Percentiles rank a stretch among this genome's conserved stretches.
Conservation (phyloP, 805 yeast genomes). For the Yueomyces sinensis region DNA sequence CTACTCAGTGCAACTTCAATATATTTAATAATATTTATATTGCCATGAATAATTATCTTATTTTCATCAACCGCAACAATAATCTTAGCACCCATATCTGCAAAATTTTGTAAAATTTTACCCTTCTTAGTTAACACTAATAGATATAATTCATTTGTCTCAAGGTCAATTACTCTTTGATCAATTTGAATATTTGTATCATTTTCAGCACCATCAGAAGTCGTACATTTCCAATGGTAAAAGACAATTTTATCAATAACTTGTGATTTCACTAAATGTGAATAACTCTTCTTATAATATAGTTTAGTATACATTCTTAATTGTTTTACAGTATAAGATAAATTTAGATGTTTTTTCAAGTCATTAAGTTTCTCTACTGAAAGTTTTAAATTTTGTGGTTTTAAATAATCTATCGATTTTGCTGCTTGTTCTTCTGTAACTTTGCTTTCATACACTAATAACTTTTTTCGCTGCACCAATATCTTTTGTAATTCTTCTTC, state of each 20-base stretch:
- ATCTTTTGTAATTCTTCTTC: conserved; percentile 8
- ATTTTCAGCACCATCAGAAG: conserved; percentile 8
- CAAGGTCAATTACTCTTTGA: conserved; percentile 13
- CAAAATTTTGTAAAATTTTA: conserved; percentile 20
- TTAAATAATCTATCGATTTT: conserved; percentile 17
- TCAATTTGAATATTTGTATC: conserved; percentile 10
- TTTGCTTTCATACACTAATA: conserved; percentile 13
- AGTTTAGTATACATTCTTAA: conserved; percentile 11
- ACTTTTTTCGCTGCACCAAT: conserved; percentile 11
- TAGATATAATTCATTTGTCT: conserved; percentile 15
- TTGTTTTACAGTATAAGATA: conserved; percentile 18
- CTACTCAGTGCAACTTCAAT: conserved; percentile 20
- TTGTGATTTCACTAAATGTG: conserved; percentile 5
- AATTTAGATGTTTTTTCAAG: conserved; percentile 9
- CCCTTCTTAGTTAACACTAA: conserved; percentile 21
- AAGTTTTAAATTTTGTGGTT: conserved; percentile 10
- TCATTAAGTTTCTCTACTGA: conserved; percentile 13
- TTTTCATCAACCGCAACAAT: conserved; percentile 18
- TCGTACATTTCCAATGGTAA: conserved; percentile 12
- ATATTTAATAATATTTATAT: conserved; percentile 14
- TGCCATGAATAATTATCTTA: conserved; percentile 14
- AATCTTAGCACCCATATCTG: conserved; percentile 18
- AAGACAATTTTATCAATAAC: conserved; percentile 7
- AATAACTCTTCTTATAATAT: conserved; percentile 4
- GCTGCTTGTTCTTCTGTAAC: conserved; percentile 15